Conservation (phyloP, 78 protist species). For the Dictyostelium brefeldianum region DNA sequence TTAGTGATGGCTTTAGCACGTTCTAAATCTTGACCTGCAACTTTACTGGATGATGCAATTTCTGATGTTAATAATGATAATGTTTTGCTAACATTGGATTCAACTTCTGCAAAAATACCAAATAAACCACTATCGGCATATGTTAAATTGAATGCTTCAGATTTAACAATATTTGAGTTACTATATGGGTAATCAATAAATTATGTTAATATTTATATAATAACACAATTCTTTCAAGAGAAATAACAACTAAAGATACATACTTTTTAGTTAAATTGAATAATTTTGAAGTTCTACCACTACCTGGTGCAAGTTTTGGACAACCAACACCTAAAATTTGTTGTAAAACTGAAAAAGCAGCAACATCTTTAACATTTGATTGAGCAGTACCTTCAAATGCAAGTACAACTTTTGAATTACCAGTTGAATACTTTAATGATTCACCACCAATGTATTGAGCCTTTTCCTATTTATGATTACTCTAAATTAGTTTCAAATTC, state of each 20-base stretch:
- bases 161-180: neutral
- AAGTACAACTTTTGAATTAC: conserved; percentile 21
- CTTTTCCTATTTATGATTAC: neutral
- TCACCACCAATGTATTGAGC: conserved; percentile 82
- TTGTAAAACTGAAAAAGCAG: conserved; percentile 60
- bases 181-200: neutral
- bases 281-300: conserved; percentile 51
- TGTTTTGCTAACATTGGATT: conserved; percentile 9
- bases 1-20: conserved; percentile 54
- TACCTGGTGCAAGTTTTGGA: conserved; percentile 59
- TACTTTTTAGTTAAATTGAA: conserved; percentile 27
- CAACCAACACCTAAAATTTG: conserved; percentile 39
- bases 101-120: conserved; percentile 41
- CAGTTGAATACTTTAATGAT: conserved; percentile 41
- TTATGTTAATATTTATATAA: neutral
- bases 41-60: conserved; percentile 13
- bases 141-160: conserved; percentile 58
- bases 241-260: neutral
- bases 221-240: no score
- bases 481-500: no score
- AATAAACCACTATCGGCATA: conserved; percentile 66
- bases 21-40: conserved; percentile 53
- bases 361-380: conserved; percentile 49
- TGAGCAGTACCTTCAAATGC: conserved; percentile 70
- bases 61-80: conserved; percentile 24